Base-by-base conservation (phyloP, 2,329 filamentous ascomycete genomes). In the Daldinia eschscholtzii region DNA sequence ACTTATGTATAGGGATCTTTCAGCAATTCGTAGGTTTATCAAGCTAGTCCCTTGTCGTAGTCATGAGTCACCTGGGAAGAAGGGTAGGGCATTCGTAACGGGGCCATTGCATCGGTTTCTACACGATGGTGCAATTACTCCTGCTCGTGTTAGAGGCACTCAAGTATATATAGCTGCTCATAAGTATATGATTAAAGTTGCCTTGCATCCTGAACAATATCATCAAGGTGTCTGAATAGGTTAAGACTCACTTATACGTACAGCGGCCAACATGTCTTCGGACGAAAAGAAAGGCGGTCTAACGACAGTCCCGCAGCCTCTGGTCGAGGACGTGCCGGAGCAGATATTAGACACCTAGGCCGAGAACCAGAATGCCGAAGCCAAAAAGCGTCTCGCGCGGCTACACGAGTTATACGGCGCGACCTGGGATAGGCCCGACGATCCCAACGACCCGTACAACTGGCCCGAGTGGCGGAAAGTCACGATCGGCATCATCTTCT, bases 401-500 rank as follows among this genome's bases (percentile, higher is more conserved):
- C 50, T 65, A n/a, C 41, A 59, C 6, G 57, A 65, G 15, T 48
- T 56, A 12, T 59, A 68, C 46, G 66, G 62, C 12, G 66, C 61
- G 6, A 68, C 73, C n/a, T 76, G 74, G 73, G 69, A 76, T n/a
- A 61, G 70, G 1, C 66, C 70, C 1, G 52, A 71, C 20, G 73
- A 76, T 35, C 73, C 71, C 7, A 18, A 65, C 1, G 65, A 75
- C 33, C 71, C 70, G 4, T 74, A 73, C 48, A 75, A 73, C 41
- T 76, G 72, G 70, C 55, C 71, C 1, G 66, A 63, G 12, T 63
- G 13, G 41, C 67, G 61, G 18, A 73, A 75, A 44, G 37, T 72
- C 15, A 50, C 64, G 2, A 76, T 77, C 41, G 76, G 71, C 4
- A 39, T 81, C 20, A 65, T 81, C 28, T 74, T 76, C 44, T 81